Conservation (phyloP, 164 flowering plant genomes). For the Aristolochia contorta region DNA sequence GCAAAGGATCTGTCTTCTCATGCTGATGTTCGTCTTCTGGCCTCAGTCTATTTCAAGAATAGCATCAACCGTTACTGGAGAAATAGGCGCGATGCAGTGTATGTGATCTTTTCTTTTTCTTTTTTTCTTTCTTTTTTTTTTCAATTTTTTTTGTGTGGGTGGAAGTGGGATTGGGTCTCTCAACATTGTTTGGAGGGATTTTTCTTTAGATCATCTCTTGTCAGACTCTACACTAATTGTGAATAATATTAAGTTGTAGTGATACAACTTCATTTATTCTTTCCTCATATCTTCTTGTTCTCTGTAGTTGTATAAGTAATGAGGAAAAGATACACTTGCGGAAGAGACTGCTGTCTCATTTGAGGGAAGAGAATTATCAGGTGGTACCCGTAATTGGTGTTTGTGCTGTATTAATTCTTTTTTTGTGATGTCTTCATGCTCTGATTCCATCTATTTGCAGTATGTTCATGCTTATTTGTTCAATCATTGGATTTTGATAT, state of each 20-base stretch:
- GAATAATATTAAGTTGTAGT: neutral
- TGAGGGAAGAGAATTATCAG: conserved; percentile 86
- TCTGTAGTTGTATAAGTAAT: conserved; percentile 68
- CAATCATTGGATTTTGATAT: no score
- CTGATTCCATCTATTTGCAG: no score
- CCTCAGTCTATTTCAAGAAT: conserved; percentile 88
- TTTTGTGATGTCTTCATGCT: no score
- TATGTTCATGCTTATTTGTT: no score
- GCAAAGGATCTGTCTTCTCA: conserved; percentile 62
- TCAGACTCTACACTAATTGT: neutral
- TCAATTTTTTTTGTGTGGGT: neutral
- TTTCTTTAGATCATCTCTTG: no score
- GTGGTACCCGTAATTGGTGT: conserved; percentile 18
- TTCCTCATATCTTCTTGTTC: neutral
- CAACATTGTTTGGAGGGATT: no score
- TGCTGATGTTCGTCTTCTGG: conserved; percentile 73
- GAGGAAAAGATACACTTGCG: conserved; percentile 84
- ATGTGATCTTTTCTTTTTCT: neutral
- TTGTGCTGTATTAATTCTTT: no score
- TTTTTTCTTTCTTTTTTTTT: no score
- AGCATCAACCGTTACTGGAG: conserved; percentile 82
- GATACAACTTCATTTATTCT: neutral
- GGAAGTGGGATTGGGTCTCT: no score
- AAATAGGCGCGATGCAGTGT: conserved; percentile 8
- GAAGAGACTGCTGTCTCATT: conserved; percentile 60